Conservation (phyloP, 768 basidiomycete genomes). For the Heimioporus sp. region DNA sequence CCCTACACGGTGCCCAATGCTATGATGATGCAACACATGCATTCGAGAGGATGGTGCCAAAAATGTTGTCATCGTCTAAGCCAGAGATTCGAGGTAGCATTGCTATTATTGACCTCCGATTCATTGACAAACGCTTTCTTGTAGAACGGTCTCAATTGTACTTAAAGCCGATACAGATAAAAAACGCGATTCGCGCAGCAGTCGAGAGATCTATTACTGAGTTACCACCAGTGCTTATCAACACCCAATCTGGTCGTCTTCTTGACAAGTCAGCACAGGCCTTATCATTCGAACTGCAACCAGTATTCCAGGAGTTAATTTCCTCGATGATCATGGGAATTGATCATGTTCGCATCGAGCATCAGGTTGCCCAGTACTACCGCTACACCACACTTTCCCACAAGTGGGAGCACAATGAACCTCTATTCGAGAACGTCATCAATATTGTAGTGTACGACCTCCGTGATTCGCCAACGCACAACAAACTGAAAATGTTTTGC, state of each 20-base stretch:
- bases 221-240: background rate
- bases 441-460: background rate
- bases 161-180: background rate
- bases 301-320: background rate
- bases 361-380: background rate
- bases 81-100: too few relatives aligned
- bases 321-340: background rate
- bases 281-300: background rate
- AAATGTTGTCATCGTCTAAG: too few relatives aligned
- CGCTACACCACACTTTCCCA: constrained; percentile 7
- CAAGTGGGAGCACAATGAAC: constrained; percentile 7
- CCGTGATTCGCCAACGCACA: background rate
- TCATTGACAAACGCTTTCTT: too few relatives aligned
- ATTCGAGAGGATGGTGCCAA: too few relatives aligned
- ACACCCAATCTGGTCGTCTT: background rate
- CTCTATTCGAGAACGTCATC: background rate
- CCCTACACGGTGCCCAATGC: too few relatives aligned
- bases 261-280: background rate
- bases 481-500: constrained; percentile 5
- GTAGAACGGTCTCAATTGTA: too few relatives aligned
- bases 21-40: too few relatives aligned
- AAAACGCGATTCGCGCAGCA: background rate
- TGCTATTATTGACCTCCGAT: too few relatives aligned
- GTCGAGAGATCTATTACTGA: background rate
- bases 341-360: background rate